Percentiles rank a stretch among this genome's conserved stretches.
phyloP scores from a whole-genome alignment of 345 rosid genomes.

The Trapa bicornis region DNA sequence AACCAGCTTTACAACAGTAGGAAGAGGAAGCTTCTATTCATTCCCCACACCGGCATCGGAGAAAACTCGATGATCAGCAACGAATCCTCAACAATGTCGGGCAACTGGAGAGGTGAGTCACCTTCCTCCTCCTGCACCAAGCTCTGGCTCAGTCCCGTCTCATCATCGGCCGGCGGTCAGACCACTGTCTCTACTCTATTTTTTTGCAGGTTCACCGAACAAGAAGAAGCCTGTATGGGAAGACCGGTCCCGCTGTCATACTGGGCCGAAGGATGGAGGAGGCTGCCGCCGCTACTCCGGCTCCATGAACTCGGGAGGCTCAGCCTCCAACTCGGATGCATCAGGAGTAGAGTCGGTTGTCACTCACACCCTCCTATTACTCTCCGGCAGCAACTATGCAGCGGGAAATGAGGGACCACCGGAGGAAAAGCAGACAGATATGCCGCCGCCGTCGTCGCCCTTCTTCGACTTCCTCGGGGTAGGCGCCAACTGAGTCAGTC shows the following conservation, averaged over 20 bases:
- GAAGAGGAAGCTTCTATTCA: constrained; percentile 22
- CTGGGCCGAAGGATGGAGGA: neutral
- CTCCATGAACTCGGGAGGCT: neutral
- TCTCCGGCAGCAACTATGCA: neutral
- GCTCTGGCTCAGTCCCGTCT: constrained; percentile 40
- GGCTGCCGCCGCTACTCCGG: constrained; percentile 1
- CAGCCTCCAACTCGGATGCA: constrained; percentile 49
- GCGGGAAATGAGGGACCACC: constrained; percentile 3
- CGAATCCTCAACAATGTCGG: constrained; percentile 29
- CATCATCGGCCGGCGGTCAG: constrained; percentile 18
- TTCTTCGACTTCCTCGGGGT: constrained; percentile 68
- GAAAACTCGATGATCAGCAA: constrained; percentile 17
- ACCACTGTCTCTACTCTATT: neutral
- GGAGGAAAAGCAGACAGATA: constrained; percentile 8
- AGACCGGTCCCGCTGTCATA: neutral
- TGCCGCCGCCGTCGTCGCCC: neutral
- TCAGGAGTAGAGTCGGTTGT: constrained; percentile 33
- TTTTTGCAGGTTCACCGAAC: constrained; percentile 16
- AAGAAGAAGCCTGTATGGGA: constrained; percentile 1
- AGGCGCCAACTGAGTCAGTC: constrained; percentile 19
- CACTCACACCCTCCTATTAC: constrained; percentile 10
- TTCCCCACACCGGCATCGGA: neutral
- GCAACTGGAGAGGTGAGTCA: constrained; percentile 24
- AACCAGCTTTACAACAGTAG: neutral
- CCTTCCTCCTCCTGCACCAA: constrained; percentile 41